Percentiles rank a stretch among this genome's conserved stretches.
Conservation (phyloP, 164 flowering plant genomes). For the Tetrastigma voinierianum region DNA sequence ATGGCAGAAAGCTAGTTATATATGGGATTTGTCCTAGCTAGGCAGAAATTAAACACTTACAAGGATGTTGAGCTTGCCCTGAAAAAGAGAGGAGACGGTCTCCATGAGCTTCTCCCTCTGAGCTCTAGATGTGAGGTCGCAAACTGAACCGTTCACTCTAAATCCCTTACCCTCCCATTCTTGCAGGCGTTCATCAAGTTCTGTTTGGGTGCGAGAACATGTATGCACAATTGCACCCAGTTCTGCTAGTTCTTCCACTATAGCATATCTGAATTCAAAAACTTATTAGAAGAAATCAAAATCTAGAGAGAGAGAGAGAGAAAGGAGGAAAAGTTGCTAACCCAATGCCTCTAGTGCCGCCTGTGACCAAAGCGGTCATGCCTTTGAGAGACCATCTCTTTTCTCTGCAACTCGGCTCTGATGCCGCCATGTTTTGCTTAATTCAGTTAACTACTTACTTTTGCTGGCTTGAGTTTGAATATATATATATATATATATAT, state of each 20-base stretch:
- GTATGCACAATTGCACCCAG: constrained; percentile 37
- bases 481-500: too few relatives aligned
- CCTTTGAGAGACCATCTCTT: constrained; percentile 18
- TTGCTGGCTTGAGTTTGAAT: too few relatives aligned
- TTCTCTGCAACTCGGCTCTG: background rate
- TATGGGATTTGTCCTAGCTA: too few relatives aligned
- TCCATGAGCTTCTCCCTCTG: constrained; percentile 8
- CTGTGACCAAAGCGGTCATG: constrained; percentile 15
- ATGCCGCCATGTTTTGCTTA: background rate
- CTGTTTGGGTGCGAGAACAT: constrained; percentile 29
- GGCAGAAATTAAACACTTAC: constrained; percentile 18
- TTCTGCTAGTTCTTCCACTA: constrained; percentile 42
- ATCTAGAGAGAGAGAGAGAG: background rate
- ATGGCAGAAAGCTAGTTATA: too few relatives aligned
- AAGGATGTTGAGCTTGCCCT: constrained; percentile 42
- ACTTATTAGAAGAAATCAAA: background rate
- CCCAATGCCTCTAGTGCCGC: constrained; percentile 21
- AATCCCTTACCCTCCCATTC: constrained; percentile 38
- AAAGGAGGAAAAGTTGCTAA: background rate
- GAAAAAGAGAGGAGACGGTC: constrained; percentile 23
- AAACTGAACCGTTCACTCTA: constrained; percentile 30
- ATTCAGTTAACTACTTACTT: too few relatives aligned
- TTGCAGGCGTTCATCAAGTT: constrained; percentile 23
- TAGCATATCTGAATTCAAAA: constrained; percentile 23
- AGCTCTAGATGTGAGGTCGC: constrained; percentile 17